Evolutionary conservation across 2,329 filamentous ascomycete species (phyloP), one percentile per base, ranked within the genome.

Genomic region (Cylindrodendrum hubeiense): DNA sequence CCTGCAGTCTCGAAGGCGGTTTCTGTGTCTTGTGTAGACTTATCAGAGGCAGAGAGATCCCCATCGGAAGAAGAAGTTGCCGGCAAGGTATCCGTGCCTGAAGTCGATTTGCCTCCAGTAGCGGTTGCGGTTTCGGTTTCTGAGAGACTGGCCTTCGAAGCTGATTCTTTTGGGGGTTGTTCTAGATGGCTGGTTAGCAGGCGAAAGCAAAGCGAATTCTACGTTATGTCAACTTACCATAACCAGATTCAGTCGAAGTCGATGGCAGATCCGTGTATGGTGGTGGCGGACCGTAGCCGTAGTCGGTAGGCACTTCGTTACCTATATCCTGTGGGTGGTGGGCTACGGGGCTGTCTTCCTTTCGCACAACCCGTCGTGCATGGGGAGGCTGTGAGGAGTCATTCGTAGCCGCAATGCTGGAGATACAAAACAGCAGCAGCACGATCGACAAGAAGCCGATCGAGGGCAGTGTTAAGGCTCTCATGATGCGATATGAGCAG

Each of bases 401-500:
- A 44, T 65, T 58, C 33, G 67, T 55, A 39, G 68, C 63, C 5
- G 41, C 34, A 28, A 49, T 61, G 7, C 61, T 49, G n/a, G 59
- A 44, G 39, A 75, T 41, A 51, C 67, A 70, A 19, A 71, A 51
- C 9, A 75, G 56, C 15, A 75, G 61, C 60, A 76, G 77, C 71
- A 73, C 17, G 17, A 57, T 58, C 52, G 77, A 80, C 67, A 77
- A 63, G 30, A 81, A 57, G 73, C 77, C 74, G 66, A 74, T 58
- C 67, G 74, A 66, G 56, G 79, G 66, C 71, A 72, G 72, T 6
- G 54, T 65, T 15, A 69, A 77, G 26, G 61, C 72, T 68, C 78
- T 81, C 83, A 85, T 85, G 58, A 37, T 77, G 74, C 63, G 55
- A 60, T 55, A n/a, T 13, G 17, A 41, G 24, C 12, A 24, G 17